Base-by-base conservation (phyloP, 108 stramenopile species). In the Chaetoceros muelleri region DNA sequence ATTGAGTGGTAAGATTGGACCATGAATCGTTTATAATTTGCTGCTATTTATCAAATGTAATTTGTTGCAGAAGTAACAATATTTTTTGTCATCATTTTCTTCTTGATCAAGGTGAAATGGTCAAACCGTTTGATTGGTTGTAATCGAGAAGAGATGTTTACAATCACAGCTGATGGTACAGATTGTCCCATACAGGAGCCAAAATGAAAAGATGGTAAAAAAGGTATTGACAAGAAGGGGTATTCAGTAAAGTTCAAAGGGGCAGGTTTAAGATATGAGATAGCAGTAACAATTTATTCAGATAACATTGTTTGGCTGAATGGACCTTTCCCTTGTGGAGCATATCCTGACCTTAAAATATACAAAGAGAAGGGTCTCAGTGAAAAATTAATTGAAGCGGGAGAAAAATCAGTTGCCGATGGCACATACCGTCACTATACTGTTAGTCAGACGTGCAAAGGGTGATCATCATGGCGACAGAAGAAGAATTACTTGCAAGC, bases 171-270 rank as follows among this genome's bases (percentile, higher is more conserved):
- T 10, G 34, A 40, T 40, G 34, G 34, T 5, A 40, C 34, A 10
- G 8, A 40, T 13, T 13, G 5, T 40, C 8, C 13, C 34, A 40
- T 40, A 10, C 8, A 40, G 13, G 34, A 13, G 13, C 8, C 13
- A 13, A 10, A 40, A 10, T 5, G 5, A 5, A 13, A 40, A 40
- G 34, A 40, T 40, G 34, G 34, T 10, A 13, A 10, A 40, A 40
- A 40, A 13, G 13, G 34, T 10, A 5, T 13, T 10, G 34, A 40
- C 13, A 5, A 5, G 8, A 65, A 57, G 19, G 60, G 59, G 57
- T 71, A 52, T 26, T 76, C 75, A 2, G 61, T 66, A 29, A 76
- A 76, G 56, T 58, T 27, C 54, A 71, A 71, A 20, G 44, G 51
- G 16, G 44, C 65, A 2, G 69, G 65, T 50, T 29, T 70, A 1